phyloP scores from a whole-genome alignment of 257 asterid genomes.

The Solanum etuberosum region DNA sequence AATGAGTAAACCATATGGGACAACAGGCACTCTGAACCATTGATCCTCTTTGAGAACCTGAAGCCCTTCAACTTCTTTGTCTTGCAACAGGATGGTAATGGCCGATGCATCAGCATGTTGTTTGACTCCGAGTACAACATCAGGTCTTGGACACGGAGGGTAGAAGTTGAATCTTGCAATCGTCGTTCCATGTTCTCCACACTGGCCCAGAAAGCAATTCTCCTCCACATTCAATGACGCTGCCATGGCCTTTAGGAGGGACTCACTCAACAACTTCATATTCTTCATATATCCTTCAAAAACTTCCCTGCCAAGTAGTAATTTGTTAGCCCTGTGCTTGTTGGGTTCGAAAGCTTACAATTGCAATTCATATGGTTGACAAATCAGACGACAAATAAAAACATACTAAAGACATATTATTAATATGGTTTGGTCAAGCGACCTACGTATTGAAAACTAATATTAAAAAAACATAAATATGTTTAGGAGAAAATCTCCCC shows the following conservation, averaged over 20 bases:
- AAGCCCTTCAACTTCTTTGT: slow-evolving; percentile 34
- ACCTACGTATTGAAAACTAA: too few relatives aligned
- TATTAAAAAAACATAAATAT: too few relatives aligned
- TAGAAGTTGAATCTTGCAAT: slow-evolving; percentile 32
- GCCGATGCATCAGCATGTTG: slow-evolving; percentile 32
- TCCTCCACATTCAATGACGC: slow-evolving; percentile 9
- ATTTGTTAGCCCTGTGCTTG: neutral
- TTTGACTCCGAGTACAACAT: slow-evolving; percentile 22
- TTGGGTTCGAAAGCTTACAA: too few relatives aligned
- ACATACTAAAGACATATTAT: too few relatives aligned
- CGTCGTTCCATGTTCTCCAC: slow-evolving; percentile 13
- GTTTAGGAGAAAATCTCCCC: too few relatives aligned
- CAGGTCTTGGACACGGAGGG: slow-evolving; percentile 34
- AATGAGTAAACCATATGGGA: neutral
- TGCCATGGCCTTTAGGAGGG: slow-evolving; percentile 22
- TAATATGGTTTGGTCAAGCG: too few relatives aligned
- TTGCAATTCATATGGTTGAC: too few relatives aligned
- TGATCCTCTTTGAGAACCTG: slow-evolving; percentile 19
- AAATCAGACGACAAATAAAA: too few relatives aligned
- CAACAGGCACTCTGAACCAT: slow-evolving; percentile 21
- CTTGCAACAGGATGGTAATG: slow-evolving; percentile 27
- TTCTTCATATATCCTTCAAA: slow-evolving; percentile 28
- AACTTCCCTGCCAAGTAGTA: slow-evolving; percentile 5
- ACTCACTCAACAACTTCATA: slow-evolving; percentile 16
- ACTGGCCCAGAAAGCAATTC: slow-evolving; percentile 9